Percentiles rank a stretch among this genome's conserved stretches.
Conservation (phyloP, 2,329 filamentous ascomycete genomes). For the Aureobasidium uvarum region DNA sequence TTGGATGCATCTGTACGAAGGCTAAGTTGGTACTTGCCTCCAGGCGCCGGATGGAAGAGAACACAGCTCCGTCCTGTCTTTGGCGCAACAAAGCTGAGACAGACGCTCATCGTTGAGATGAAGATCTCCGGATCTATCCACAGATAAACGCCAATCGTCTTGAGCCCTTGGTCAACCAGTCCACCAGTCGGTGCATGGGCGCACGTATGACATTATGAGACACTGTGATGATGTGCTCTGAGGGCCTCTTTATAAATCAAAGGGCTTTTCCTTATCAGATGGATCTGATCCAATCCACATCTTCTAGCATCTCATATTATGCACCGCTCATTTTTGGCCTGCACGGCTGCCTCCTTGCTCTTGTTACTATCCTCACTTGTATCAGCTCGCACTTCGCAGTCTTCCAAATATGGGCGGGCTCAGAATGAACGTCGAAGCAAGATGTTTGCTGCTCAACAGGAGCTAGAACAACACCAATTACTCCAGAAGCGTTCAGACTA, state of each 20-base stretch:
- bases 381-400: neutral
- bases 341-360: neutral
- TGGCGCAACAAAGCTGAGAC: neutral
- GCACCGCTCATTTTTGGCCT: neutral
- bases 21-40: no score
- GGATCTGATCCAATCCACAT: neutral
- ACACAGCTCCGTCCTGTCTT: neutral
- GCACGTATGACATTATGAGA: neutral
- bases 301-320: neutral
- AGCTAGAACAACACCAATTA: neutral
- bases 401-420: neutral
- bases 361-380: neutral
- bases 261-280: neutral
- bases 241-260: neutral
- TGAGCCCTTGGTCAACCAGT: neutral
- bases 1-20: no score
- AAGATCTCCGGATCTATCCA: slow-evolving; percentile 23
- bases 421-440: slow-evolving; percentile 9
- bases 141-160: neutral
- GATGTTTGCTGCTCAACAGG: neutral
- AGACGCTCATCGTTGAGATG: slow-evolving; percentile 2
- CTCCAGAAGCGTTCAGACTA: neutral
- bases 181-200: neutral
- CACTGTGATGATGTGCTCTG: neutral
- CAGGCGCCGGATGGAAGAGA: no score